phyloP scores from a whole-genome alignment of 1,139 yeast species.

The Ashbya aceris region DNA sequence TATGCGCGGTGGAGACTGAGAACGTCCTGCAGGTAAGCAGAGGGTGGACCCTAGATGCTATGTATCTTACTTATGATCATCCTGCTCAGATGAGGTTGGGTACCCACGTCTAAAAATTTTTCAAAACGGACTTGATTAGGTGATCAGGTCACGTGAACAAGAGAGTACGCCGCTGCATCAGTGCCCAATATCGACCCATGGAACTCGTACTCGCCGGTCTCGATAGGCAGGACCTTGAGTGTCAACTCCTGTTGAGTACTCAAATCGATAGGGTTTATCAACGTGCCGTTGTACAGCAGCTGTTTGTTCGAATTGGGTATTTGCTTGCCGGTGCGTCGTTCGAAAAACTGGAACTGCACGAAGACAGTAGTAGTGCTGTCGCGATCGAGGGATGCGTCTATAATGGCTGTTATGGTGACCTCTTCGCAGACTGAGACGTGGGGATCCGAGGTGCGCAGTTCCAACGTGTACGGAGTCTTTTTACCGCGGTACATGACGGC shows the following conservation, averaged over 20 bases:
- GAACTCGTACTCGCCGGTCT: slow-evolving; percentile 22
- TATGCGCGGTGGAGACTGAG: too few relatives aligned
- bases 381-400: slow-evolving; percentile 7
- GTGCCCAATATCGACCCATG: background rate
- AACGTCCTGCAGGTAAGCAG: too few relatives aligned
- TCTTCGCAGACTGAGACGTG: slow-evolving; percentile 13
- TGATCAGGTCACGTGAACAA: slow-evolving; percentile 3
- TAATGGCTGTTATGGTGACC: slow-evolving; percentile 6
- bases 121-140: background rate
- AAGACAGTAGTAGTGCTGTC: background rate
- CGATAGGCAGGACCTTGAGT: slow-evolving; percentile 22
- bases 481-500: slow-evolving; percentile 18
- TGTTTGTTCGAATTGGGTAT: slow-evolving; percentile 20
- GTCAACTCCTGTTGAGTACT: slow-evolving; percentile 6
- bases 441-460: slow-evolving; percentile 10
- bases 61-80: too few relatives aligned
- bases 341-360: slow-evolving; percentile 15
- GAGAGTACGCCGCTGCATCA: background rate
- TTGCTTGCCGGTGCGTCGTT: slow-evolving; percentile 19
- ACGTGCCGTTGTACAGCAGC: slow-evolving; percentile 22
- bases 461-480: slow-evolving; percentile 13
- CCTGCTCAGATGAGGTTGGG: too few relatives aligned
- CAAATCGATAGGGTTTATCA: slow-evolving; percentile 12
- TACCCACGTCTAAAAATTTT: too few relatives aligned
- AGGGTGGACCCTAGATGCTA: too few relatives aligned